Conservation (phyloP, 441 rosid species). For the Gossypium aridum region DNA sequence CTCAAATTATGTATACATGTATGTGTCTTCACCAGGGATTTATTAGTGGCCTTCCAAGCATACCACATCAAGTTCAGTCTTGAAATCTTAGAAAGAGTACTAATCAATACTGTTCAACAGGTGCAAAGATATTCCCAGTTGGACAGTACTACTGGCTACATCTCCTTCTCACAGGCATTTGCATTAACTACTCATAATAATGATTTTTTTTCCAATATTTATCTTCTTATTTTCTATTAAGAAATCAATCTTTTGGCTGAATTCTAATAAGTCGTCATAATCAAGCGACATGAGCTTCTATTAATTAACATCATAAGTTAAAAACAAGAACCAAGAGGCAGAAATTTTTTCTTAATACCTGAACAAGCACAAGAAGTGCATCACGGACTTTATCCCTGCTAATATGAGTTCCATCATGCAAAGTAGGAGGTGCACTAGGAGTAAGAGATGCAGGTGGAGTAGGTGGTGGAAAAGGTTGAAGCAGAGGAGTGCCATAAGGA, state of each 20-base stretch:
- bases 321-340: not conserved
- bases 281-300: not conserved
- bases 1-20: not conserved
- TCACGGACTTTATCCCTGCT: conserved; percentile 52
- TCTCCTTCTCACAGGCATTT: not conserved
- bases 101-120: not conserved
- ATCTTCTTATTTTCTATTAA: not conserved
- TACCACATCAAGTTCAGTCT: not conserved
- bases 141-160: not conserved
- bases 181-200: not conserved
- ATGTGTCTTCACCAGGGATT: not conserved
- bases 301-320: not conserved
- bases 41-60: not conserved
- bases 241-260: not conserved
- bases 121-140: not conserved
- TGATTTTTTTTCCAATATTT: not conserved
- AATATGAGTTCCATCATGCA: conserved; percentile 27
- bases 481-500: conserved; percentile 59
- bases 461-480: conserved; percentile 76
- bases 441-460: conserved; percentile 59
- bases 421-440: conserved; percentile 26
- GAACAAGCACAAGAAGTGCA: conserved; percentile 57
- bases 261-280: not conserved
- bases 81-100: not conserved
- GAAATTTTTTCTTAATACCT: conserved; percentile 27